Percentiles rank a stretch among this genome's conserved stretches.
Conservation (phyloP, 805 yeast genomes). For the Sporopachydermia lactativora region DNA sequence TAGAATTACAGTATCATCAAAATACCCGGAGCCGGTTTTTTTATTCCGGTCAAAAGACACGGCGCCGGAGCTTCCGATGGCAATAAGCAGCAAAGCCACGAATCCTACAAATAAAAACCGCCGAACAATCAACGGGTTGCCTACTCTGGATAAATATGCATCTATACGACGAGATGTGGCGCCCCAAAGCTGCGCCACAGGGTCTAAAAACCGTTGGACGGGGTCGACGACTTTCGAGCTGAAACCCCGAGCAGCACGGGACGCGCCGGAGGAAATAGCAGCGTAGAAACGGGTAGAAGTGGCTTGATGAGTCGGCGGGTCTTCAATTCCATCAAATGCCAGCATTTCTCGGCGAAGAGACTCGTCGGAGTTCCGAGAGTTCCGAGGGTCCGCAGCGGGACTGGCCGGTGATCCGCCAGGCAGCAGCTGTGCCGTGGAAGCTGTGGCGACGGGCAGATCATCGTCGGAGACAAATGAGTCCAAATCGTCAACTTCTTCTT, state of each 20-base stretch:
- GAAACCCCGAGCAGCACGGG: slow-evolving; percentile 8
- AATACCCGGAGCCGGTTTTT: neutral
- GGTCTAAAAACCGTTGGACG: slow-evolving; percentile 30
- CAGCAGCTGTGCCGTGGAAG: neutral
- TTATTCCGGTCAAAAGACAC: slow-evolving; percentile 27
- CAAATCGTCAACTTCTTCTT: neutral
- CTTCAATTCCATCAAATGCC: slow-evolving; percentile 25
- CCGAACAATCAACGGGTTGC: slow-evolving; percentile 76
- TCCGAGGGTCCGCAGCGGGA: neutral
- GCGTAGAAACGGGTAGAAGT: slow-evolving; percentile 9
- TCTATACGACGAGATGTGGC: slow-evolving; percentile 34
- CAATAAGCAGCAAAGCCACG: slow-evolving; percentile 43
- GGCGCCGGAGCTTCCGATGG: slow-evolving; percentile 43
- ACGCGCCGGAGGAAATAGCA: neutral
- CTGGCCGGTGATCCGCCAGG: neutral
- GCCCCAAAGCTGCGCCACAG: slow-evolving; percentile 26
- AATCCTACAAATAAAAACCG: slow-evolving; percentile 58
- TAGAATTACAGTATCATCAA: slow-evolving; percentile 26
- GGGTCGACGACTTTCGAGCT: slow-evolving; percentile 23
- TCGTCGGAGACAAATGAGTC: no score
- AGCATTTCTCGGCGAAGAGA: slow-evolving; percentile 3
- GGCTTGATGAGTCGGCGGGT: slow-evolving; percentile 7
- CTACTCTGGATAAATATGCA: slow-evolving; percentile 42
- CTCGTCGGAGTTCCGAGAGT: slow-evolving; percentile 2
- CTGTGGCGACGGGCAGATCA: neutral